Evolutionary conservation across 352 stramenopile species (phyloP), one percentile per base, ranked within the genome.

Genomic region (Globisporangium splendens): DNA sequence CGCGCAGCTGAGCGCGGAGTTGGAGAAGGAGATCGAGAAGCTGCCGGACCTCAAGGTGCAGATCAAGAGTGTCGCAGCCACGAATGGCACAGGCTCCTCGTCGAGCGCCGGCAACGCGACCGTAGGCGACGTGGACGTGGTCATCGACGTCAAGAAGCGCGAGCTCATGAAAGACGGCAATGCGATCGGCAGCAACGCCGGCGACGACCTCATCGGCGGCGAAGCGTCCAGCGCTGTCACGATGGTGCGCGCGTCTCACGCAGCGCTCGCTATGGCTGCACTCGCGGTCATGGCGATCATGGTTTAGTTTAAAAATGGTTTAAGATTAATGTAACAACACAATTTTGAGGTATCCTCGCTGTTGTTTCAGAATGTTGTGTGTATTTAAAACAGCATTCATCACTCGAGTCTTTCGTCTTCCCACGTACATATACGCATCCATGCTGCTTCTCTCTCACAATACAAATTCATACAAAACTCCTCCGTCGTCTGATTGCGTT

Each of bases 391-490:
- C 28, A 35, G 5, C 28, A 35, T 35, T n/a, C n/a, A n/a, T n/a
- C n/a, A n/a, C n/a, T n/a, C n/a, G 3, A 8, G 28, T 35, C 28
- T 35, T 8, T 35, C 28, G 8, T 35, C 28, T 35, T 10, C 3
- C 28, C 28, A 35, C 28, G 10, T 1, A 35, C 28, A 35, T 1
- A 35, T 35, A 8, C 28, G 28, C 28, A 35, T 10, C 28, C 28
- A n/a, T n/a, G n/a, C n/a, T n/a, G 28, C 28, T 35, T 35, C 5
- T 4, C 28, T 35, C 42, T 62, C 69, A 89, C 64, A 88, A 61
- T 44, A 86, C 77, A 67, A 84, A 85, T 63, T 89, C 79, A 59
- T 86, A 89, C 31, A 89, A 62, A 65, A 89, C 67, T 35, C 59
- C 61, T 38, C 75, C 61, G 3, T 53, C 18, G n/a, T 57, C 57